These are phyloP conservation scores for Emmonsia crescens DNA, from an alignment of 2,329 filamentous ascomycete genomes.

Conservation along the genomic window DNA sequence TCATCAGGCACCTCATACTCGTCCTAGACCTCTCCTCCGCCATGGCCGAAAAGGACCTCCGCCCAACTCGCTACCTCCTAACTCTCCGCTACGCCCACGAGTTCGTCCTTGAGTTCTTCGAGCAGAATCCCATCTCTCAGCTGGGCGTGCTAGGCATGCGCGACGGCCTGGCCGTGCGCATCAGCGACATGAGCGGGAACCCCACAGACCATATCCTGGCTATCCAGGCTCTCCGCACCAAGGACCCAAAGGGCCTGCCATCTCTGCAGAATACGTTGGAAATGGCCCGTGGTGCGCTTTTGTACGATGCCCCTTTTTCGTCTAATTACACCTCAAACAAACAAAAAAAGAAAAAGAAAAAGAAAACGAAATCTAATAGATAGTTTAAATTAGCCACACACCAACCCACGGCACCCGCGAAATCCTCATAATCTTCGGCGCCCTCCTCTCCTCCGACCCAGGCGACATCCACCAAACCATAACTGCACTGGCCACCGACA, in stretches of 20 bases:
- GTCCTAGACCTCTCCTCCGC: slow-evolving; percentile 86
- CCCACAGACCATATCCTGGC: slow-evolving; percentile 76
- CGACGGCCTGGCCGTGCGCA: slow-evolving; percentile 73
- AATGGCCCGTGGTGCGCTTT: slow-evolving; percentile 86
- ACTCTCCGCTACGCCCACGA: slow-evolving; percentile 72
- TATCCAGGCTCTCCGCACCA: slow-evolving; percentile 54
- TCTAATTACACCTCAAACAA: background rate
- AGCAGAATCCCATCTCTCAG: slow-evolving; percentile 97
- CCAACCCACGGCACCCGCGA: slow-evolving; percentile 90
- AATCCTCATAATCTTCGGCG: slow-evolving; percentile 83
- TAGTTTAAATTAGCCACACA: slow-evolving; percentile 52
- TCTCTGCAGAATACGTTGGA: slow-evolving; percentile 91
- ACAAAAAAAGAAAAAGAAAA: background rate
- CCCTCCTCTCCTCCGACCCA: slow-evolving; percentile 79
- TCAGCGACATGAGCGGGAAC: slow-evolving; percentile 87
- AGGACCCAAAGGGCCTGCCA: slow-evolving; percentile 62
- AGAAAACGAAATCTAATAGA: background rate
- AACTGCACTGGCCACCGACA: slow-evolving; percentile 62
- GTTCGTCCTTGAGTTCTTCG: slow-evolving; percentile 91
- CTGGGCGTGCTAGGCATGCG: slow-evolving; percentile 86
- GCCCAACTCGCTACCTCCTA: slow-evolving; percentile 75
- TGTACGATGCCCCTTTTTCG: slow-evolving; percentile 39
- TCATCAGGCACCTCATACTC: slow-evolving; percentile 90
- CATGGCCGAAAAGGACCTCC: slow-evolving; percentile 90
- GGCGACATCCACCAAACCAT: slow-evolving; percentile 94